Percentiles rank a stretch among this genome's conserved stretches.
Evolutionary conservation across 768 basidiomycete genomes (phyloP).

Genomic region (Mycena vulgaris): DNA sequence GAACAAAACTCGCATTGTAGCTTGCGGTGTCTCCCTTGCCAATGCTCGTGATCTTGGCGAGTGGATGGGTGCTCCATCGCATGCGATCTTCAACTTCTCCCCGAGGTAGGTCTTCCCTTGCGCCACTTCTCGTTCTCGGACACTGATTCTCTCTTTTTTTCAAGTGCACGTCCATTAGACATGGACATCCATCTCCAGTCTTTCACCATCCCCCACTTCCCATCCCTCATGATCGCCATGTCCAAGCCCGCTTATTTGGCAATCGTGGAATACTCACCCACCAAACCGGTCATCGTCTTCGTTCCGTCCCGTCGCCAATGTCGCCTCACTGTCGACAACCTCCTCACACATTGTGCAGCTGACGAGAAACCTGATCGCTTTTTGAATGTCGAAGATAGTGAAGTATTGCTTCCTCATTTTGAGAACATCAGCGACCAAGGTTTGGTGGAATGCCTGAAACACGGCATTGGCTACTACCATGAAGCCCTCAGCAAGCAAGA

Average conservation of each 20-base stretch:
- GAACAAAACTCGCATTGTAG: constrained; percentile 93
- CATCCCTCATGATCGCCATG: constrained; percentile 99
- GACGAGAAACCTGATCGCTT: constrained; percentile 90
- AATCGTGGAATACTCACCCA: constrained; percentile 87
- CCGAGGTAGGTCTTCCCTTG: constrained; percentile 71
- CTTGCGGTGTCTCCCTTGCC: constrained; percentile 94
- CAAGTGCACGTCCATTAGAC: constrained; percentile 93
- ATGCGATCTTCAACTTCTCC: constrained; percentile 98
- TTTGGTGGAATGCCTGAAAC: constrained; percentile 85
- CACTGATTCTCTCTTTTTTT: constrained; percentile 32
- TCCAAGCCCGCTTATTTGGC: constrained; percentile 98
- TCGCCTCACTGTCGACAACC: constrained; percentile 92
- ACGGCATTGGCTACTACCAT: constrained; percentile 96
- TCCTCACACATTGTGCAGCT: constrained; percentile 89
- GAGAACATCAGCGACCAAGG: constrained; percentile 86
- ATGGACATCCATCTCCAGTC: constrained; percentile 98
- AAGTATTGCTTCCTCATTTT: constrained; percentile 89
- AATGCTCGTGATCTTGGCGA: constrained; percentile 97
- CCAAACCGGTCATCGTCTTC: constrained; percentile 92
- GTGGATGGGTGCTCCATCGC: constrained; percentile 96
- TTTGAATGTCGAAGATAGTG: constrained; percentile 84
- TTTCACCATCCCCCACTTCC: constrained; percentile 97
- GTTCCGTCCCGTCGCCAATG: constrained; percentile 96
- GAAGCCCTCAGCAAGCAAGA: constrained; percentile 94
- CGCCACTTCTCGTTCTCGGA: neutral